A percentile compares a stretch with the other conserved stretches of the same genome.
These are phyloP conservation scores for Ambrosiella beaveri DNA, from an alignment of 2,329 filamentous ascomycete species.

Conservation along the genomic window DNA sequence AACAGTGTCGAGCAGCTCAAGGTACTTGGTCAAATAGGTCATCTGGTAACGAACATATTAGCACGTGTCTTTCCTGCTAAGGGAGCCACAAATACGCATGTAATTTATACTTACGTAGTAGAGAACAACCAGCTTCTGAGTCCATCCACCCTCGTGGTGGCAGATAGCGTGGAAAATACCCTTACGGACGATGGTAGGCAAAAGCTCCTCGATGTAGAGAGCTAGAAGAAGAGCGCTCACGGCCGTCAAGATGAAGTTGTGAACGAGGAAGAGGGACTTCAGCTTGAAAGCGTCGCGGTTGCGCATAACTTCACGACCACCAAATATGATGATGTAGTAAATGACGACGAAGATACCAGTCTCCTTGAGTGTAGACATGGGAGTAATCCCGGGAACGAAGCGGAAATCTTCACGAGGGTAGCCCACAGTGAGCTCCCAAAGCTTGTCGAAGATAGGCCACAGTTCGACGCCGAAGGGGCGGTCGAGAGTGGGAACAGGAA, in stretches of 20 bases:
- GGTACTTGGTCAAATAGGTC: slow-evolving; percentile 96
- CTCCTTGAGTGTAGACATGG: slow-evolving; percentile 77
- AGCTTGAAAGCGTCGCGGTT: slow-evolving; percentile 71
- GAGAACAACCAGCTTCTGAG: slow-evolving; percentile 74
- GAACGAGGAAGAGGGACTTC: slow-evolving; percentile 74
- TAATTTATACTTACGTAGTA: slow-evolving; percentile 64
- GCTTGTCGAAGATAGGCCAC: slow-evolving; percentile 90
- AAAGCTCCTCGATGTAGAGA: slow-evolving; percentile 79
- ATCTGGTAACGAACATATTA: slow-evolving; percentile 36
- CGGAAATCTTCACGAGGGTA: slow-evolving; percentile 75
- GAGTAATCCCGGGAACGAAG: slow-evolving; percentile 66
- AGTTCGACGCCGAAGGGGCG: slow-evolving; percentile 78
- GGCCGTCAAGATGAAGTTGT: slow-evolving; percentile 85
- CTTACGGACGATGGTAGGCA: slow-evolving; percentile 62
- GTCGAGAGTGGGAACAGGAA: slow-evolving; percentile 57
- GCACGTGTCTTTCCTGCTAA: slow-evolving; percentile 1
- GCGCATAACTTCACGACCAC: slow-evolving; percentile 83
- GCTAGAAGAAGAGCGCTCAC: slow-evolving; percentile 67
- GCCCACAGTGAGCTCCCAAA: slow-evolving; percentile 57
- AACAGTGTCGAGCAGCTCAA: slow-evolving; percentile 86
- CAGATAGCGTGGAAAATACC: slow-evolving; percentile 88
- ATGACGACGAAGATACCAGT: slow-evolving; percentile 63
- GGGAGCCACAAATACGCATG: background rate
- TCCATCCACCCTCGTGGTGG: slow-evolving; percentile 70
- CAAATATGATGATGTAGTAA: slow-evolving; percentile 91